Evolutionary conservation across 2,329 filamentous ascomycete genomes (phyloP).

Genomic region (Cordyceps cicadae): DNA sequence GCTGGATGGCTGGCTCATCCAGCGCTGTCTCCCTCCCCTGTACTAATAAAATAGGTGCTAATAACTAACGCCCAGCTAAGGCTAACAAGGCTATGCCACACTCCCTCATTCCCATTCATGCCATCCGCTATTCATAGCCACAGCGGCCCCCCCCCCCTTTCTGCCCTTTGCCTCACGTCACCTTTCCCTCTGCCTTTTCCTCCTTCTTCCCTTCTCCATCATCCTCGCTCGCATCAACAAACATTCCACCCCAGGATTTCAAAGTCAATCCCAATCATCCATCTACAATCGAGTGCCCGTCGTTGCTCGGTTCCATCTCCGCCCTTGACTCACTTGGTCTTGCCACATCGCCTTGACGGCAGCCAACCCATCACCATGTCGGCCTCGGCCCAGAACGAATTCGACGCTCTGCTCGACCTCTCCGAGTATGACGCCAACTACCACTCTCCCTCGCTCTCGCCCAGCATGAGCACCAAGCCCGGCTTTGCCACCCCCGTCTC

Average conservation of each 20-base stretch:
- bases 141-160: slow-evolving; percentile 16
- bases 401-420: slow-evolving; percentile 53
- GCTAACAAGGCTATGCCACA: neutral
- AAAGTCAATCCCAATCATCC: neutral
- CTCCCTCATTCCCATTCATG: slow-evolving; percentile 11
- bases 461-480: slow-evolving; percentile 43
- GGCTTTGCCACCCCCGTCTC: slow-evolving; percentile 45
- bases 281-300: neutral
- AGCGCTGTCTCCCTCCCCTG: neutral
- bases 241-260: slow-evolving; percentile 10
- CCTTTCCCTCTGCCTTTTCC: slow-evolving; percentile 17
- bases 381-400: slow-evolving; percentile 35
- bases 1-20: neutral
- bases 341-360: slow-evolving; percentile 2
- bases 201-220: slow-evolving; percentile 13
- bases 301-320: neutral
- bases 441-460: slow-evolving; percentile 53
- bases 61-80: too few relatives aligned
- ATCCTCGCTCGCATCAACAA: slow-evolving; percentile 14
- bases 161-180: slow-evolving; percentile 17
- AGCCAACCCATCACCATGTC: slow-evolving; percentile 23
- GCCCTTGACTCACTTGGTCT: neutral
- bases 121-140: slow-evolving; percentile 26
- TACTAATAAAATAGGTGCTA: too few relatives aligned
- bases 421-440: slow-evolving; percentile 56